Evolutionary conservation across 1,139 yeast species (phyloP), one percentile per base, ranked within the genome.

Genomic region (Sugiyamaella pinicola): DNA sequence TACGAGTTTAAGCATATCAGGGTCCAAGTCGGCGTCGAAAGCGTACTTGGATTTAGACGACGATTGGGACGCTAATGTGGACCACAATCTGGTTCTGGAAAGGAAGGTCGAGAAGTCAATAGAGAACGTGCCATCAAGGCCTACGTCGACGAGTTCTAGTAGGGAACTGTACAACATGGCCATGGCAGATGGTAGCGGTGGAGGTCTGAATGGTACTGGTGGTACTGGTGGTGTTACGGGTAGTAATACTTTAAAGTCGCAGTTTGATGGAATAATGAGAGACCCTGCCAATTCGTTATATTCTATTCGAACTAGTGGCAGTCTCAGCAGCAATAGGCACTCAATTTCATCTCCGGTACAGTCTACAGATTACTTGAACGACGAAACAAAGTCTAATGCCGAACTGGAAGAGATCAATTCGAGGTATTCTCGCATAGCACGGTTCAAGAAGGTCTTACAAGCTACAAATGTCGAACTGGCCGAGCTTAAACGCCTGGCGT

Each of bases 11-110:
- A 31, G 26, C 24, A 35, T 15, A 10, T 12, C 24, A 12, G 37
- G 37, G 19, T 28, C 42, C 9, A 40, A 24, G 5, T 26, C 15
- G 7, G 15, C 28, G 13, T 18, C 45, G 24, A 44, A 44, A 37
- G 52, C 71, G 17, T 70, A 70, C 52, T 63, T 71, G 43, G 96
- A 87, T 64, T 69, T 83, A 47, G 96, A 89, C 66, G 96, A 87
- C 63, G 96, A 89, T 68, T 90, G 96, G 97, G 91, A 89, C 66
- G 95, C 96, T 3, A 86, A 83, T 37, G 76, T 89, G 43, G 89
- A 85, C 58, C 85, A 76, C 58, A 73, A 71, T 54, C 64, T 65
- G 46, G 69, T 73, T 64, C 73, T 69, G 59, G 72, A 49, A 56
- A 67, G 53, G 49, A 64, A 66, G 43, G 64, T 63, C 21, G 69